phyloP scores from a whole-genome alignment of 2,329 filamentous ascomycete species.

The Xylariaceae sp. region DNA sequence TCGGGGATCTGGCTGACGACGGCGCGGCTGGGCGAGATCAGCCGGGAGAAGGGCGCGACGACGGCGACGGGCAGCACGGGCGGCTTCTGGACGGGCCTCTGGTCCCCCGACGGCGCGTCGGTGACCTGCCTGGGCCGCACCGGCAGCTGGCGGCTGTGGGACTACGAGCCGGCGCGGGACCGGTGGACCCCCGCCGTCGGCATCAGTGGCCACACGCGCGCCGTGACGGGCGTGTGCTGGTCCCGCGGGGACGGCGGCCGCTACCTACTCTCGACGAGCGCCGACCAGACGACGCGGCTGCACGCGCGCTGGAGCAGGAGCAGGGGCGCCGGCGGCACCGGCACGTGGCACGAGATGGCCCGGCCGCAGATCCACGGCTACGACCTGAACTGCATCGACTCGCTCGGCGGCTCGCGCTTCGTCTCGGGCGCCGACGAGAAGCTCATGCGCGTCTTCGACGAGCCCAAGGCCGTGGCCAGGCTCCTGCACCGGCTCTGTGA shows the following conservation, averaged over 20 bases:
- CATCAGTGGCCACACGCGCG: slow-evolving; percentile 74
- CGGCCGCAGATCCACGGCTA: slow-evolving; percentile 97
- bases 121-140: slow-evolving; percentile 83
- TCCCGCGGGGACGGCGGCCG: slow-evolving; percentile 69
- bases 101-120: slow-evolving; percentile 69
- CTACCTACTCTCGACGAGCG: slow-evolving; percentile 81
- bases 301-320: slow-evolving; percentile 67
- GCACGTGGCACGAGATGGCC: slow-evolving; percentile 91
- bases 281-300: slow-evolving; percentile 87
- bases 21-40: slow-evolving; percentile 85
- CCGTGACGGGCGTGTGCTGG: slow-evolving; percentile 80
- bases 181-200: slow-evolving; percentile 71
- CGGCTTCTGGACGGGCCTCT: slow-evolving; percentile 93
- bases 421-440: slow-evolving; percentile 97
- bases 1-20: slow-evolving; percentile 90
- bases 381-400: slow-evolving; percentile 89
- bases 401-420: slow-evolving; percentile 66
- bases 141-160: slow-evolving; percentile 89
- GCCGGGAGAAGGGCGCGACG: slow-evolving; percentile 87
- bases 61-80: slow-evolving; percentile 93
- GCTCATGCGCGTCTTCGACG: slow-evolving; percentile 88
- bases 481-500: slow-evolving; percentile 63
- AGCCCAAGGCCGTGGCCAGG: slow-evolving; percentile 74
- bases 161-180: slow-evolving; percentile 50
- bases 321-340: slow-evolving; percentile 4